Evolutionary conservation across 106 monocot genomes (phyloP), one percentile per base, ranked within the genome.

Genomic region (Dendrobium officinale): DNA sequence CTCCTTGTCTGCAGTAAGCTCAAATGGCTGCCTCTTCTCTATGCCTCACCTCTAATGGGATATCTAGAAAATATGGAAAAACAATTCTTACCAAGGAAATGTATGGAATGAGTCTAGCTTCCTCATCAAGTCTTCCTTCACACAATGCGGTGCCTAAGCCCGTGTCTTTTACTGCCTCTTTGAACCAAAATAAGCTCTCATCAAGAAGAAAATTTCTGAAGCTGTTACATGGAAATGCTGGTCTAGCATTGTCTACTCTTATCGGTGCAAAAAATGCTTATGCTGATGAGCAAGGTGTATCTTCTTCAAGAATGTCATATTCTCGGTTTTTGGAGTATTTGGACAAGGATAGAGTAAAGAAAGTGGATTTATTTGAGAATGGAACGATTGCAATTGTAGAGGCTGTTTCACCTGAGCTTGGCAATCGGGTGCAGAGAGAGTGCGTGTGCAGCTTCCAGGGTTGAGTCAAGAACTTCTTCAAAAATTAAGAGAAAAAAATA

Each of bases 341-440:
- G 51, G 98, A 99, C 91, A 99, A 95, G 77, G 98, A 91, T 66
- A 91, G 95, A 48, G 95, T 99, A 64, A 95, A 84, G 51, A 93
- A 83, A 68, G 95, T 99, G 3, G 98, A 99, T 85, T 81, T 95
- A 31, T 99, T 87, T 73, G 95, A 99, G 81, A 99, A 95, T 85
- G 98, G 98, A 77, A 99, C 98, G 26, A 99, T 95, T 77, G 95
- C 98, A 66, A 99, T 99, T 80, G 94, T 99, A 15, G 95, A 99
- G 77, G 88, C 98, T 80, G 27, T 99, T 84, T 95, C 94, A 54
- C 98, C 92, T 9, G 97, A 98, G 79, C 82, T 95, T 20, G 96
- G 91, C 47, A 99, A 99, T 61, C 85, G 89, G 3, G 80, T 99
- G 45, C 98, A 99, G 51, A 84, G 51, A 84, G 91, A 75, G 98